Evolutionary conservation across 2,329 filamentous ascomycete species (phyloP).

Genomic region (Curvularia verruculosa): DNA sequence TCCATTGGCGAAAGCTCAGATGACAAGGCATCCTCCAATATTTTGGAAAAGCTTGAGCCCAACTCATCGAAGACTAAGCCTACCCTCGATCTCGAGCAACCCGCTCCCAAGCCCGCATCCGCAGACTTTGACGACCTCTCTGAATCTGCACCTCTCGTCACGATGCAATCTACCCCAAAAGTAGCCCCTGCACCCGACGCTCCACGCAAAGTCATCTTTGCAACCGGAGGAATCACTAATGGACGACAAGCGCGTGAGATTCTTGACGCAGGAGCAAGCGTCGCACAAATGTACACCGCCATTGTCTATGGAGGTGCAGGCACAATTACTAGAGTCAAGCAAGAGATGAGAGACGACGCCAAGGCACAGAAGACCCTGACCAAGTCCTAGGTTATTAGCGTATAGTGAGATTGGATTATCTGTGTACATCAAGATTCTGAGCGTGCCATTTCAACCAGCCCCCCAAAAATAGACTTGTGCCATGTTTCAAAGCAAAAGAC

Average conservation of each 20-base stretch:
- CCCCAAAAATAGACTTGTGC: background rate
- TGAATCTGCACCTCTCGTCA: constrained; percentile 37
- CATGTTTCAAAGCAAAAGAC: background rate
- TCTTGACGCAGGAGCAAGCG: constrained; percentile 85
- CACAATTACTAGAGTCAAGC: constrained; percentile 62
- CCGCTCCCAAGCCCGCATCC: constrained; percentile 24
- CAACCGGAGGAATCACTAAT: constrained; percentile 89
- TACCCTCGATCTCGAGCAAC: constrained; percentile 28
- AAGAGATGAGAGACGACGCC: constrained; percentile 55
- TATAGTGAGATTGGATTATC: background rate
- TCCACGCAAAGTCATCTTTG: constrained; percentile 81
- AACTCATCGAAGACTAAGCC: constrained; percentile 20
- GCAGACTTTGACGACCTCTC: constrained; percentile 40
- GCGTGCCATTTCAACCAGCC: background rate
- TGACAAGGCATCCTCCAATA: constrained; percentile 21
- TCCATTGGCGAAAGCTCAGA: constrained; percentile 14
- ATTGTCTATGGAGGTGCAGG: constrained; percentile 68
- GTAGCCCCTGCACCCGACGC: constrained; percentile 32
- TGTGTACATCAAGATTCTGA: background rate
- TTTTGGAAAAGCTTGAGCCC: constrained; percentile 24
- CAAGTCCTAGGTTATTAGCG: constrained; percentile 13
- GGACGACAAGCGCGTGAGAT: constrained; percentile 82
- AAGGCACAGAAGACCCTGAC: constrained; percentile 32
- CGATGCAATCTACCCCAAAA: constrained; percentile 24
- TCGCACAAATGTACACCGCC: constrained; percentile 90